These are phyloP conservation scores for Podospora didyma DNA, from an alignment of 495 filamentous ascomycete species.

Conservation along the genomic window DNA sequence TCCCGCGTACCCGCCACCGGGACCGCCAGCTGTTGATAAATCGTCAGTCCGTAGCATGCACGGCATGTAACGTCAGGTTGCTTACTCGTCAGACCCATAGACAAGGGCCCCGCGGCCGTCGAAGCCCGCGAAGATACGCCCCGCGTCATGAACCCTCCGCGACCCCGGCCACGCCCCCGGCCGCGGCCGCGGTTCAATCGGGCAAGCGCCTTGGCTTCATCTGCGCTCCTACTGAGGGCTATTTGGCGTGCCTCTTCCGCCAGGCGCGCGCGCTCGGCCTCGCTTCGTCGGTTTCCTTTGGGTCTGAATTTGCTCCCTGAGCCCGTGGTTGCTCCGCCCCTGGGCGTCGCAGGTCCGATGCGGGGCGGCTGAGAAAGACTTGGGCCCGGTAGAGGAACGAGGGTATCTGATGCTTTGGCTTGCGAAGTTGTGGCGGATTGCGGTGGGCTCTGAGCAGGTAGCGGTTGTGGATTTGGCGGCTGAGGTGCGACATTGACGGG, in stretches of 20 bases:
- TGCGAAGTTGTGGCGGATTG: conserved; percentile 4
- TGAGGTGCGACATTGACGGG: conserved; percentile 7
- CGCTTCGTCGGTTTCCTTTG: conserved; percentile 38
- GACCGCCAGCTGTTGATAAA: conserved; percentile 10
- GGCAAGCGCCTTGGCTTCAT: conserved; percentile 21
- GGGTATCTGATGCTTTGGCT: not conserved
- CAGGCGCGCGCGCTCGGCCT: conserved; percentile 36
- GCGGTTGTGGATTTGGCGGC: not conserved
- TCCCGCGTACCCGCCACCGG: conserved; percentile 28
- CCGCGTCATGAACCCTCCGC: conserved; percentile 33
- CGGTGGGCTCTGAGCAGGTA: not conserved
- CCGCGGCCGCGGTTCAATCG: conserved; percentile 25
- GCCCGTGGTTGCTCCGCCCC: not conserved
- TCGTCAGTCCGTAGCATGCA: not conserved
- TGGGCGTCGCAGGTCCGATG: not conserved
- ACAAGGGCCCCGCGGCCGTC: conserved; percentile 37
- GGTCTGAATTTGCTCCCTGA: conserved; percentile 33
- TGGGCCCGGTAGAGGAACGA: not conserved
- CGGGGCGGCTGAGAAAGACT: not conserved
- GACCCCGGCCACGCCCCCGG: conserved; percentile 35
- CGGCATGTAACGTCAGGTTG: not conserved
- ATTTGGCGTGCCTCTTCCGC: conserved; percentile 33
- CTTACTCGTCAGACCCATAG: conserved; percentile 30
- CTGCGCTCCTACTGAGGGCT: conserved; percentile 29
- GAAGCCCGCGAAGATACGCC: conserved; percentile 13